phyloP scores from a whole-genome alignment of 169 alveolate species.

The Eimeria brunetti region DNA sequence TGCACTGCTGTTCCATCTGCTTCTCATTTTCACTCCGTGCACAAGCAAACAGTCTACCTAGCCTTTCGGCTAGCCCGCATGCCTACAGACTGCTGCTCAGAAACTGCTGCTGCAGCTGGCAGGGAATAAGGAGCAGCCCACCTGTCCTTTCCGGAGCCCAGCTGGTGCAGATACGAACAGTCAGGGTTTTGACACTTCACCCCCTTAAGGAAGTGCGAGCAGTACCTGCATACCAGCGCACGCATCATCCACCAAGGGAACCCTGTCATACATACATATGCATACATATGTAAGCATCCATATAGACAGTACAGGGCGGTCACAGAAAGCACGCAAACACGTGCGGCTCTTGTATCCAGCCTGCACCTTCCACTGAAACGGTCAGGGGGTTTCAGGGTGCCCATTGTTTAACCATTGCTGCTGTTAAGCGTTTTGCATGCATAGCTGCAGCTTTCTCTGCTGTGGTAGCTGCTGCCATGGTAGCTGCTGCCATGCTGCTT shows the following conservation, averaged over 20 bases:
- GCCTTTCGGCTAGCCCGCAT: neutral
- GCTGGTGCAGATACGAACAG: slow-evolving; percentile 94
- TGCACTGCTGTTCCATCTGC: no score
- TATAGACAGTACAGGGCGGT: neutral
- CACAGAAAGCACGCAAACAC: neutral
- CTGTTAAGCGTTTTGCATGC: neutral
- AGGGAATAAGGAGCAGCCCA: neutral
- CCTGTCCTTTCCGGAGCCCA: slow-evolving; percentile 91
- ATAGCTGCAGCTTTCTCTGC: neutral
- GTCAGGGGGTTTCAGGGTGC: neutral
- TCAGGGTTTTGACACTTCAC: slow-evolving; percentile 92
- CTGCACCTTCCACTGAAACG: neutral
- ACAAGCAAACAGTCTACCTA: neutral
- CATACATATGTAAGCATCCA: neutral
- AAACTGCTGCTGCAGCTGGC: neutral
- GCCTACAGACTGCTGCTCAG: no score
- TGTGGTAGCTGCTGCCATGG: neutral
- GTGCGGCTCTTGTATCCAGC: neutral
- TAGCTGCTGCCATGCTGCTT: neutral
- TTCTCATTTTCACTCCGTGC: no score
- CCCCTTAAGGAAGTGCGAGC: slow-evolving; percentile 93
- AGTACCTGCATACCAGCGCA: slow-evolving; percentile 81
- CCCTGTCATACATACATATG: neutral
- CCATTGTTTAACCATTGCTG: neutral
- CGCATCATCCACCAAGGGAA: neutral